A percentile compares a stretch with the other conserved stretches of the same genome.
These are phyloP conservation scores for Diddensiella transvaalensis DNA, from an alignment of 805 yeast genomes.

Conservation along the genomic window DNA sequence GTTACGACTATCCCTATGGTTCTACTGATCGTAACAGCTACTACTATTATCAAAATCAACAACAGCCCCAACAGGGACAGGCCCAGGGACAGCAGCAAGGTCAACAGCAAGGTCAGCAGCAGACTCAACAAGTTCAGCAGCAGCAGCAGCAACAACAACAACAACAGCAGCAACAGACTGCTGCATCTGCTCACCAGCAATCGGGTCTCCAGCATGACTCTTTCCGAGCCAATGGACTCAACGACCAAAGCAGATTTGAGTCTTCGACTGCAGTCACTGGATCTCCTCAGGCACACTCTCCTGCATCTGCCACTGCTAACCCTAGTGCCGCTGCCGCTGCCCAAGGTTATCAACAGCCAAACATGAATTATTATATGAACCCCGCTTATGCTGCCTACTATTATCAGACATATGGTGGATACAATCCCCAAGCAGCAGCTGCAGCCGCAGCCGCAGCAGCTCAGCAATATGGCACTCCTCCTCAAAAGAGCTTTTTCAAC, in stretches of 20 bases:
- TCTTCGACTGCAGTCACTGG: constrained; percentile 14
- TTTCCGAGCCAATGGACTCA: constrained; percentile 22
- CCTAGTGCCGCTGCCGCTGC: constrained; percentile 20
- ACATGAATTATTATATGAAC: constrained; percentile 25
- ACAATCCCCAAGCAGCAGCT: constrained; percentile 25
- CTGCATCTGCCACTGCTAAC: constrained; percentile 22
- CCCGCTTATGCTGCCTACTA: constrained; percentile 28
- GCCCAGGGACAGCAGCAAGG: constrained; percentile 11
- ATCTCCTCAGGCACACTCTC: constrained; percentile 19
- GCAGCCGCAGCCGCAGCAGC: constrained; percentile 21
- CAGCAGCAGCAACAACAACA: constrained; percentile 25
- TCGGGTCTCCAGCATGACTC: constrained; percentile 31
- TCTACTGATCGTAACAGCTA: constrained; percentile 19
- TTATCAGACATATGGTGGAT: constrained; percentile 26
- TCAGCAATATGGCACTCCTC: constrained; percentile 21
- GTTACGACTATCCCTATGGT: constrained; percentile 21
- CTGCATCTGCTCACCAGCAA: constrained; percentile 26
- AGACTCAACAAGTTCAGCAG: constrained; percentile 19
- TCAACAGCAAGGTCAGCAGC: constrained; percentile 11
- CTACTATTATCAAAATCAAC: constrained; percentile 21
- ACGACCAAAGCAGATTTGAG: constrained; percentile 10
- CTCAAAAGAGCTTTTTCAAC: constrained; percentile 25
- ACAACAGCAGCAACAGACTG: constrained; percentile 24
- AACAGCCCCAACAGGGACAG: constrained; percentile 19
- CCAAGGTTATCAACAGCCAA: constrained; percentile 20